Base-by-base conservation (phyloP, 805 yeast species). In the Ascoidea asiatica region DNA sequence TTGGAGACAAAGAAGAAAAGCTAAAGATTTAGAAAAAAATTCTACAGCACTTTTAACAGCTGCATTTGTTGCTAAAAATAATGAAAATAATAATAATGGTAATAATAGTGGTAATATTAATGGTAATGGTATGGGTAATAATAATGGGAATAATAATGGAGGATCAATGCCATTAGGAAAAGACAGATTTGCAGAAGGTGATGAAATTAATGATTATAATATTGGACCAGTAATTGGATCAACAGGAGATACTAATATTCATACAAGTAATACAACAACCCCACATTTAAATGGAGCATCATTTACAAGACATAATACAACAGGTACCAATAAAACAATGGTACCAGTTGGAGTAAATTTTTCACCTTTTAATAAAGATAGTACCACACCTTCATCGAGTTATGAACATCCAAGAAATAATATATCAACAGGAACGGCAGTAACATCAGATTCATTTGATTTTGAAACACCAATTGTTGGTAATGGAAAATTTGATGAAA, bases 191-290 rank as follows among this genome's bases (percentile, higher is more conserved):
- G n/a, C n/a, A n/a, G n/a, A n/a, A n/a, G n/a, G n/a, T n/a, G 45
- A 44, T 15, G 44, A 35, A 13, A 47, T 18, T 2, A 23, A 36
- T 17, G 46, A 39, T 5, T 48, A 50, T 20, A 41, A 40, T 17
- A 40, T 49, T 15, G 52, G 52, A 4, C 44, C 50, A 13, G n/a
- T n/a, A n/a, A 49, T 50, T 5, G 52, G 52, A 15, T 50, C 45
- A 35, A 48, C 45, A 18, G 44, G 44, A 33, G 23, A 42, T n/a
- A 35, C 35, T 4, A 29, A 29, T 3, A 8, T 29, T 11, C 8
- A 29, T 11, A 11, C 35, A 8, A 11, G 15, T 11, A 29, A 29
- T 29, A 29, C 35, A 29, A 29, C 8, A 8, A 29, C 35, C 15
- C 35, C 35, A 11, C 35, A 29, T 29, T 15, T 29, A 2, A 15